phyloP scores from a whole-genome alignment of 2,329 filamentous ascomycete genomes.

The Phyllosticta ampelicida region DNA sequence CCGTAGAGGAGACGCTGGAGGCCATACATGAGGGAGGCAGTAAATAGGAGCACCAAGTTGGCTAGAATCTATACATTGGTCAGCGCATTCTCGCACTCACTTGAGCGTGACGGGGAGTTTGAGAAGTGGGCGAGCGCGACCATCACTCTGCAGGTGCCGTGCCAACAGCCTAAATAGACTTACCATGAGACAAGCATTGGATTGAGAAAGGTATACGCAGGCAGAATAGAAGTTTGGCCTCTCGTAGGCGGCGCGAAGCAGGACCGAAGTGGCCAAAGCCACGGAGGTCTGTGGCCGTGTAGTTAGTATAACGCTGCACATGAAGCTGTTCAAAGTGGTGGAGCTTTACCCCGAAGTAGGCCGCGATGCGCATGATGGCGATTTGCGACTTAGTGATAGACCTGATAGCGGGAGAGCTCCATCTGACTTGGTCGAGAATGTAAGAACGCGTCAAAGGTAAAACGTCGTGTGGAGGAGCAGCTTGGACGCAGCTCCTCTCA shows the following conservation, averaged over 20 bases:
- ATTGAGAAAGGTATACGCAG: constrained; percentile 92
- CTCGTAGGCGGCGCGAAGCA: constrained; percentile 86
- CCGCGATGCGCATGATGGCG: constrained; percentile 9
- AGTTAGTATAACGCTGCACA: neutral
- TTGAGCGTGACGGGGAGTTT: neutral
- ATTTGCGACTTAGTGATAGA: constrained; percentile 5
- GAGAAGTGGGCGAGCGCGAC: constrained; percentile 1
- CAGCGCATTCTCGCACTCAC: constrained; percentile 6
- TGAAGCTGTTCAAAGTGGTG: neutral
- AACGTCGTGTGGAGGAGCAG: neutral
- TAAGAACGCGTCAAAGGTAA: neutral
- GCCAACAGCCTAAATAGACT: constrained; percentile 20
- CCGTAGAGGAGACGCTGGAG: constrained; percentile 88
- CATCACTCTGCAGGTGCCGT: neutral
- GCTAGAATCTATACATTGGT: constrained; percentile 59
- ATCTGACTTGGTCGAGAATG: constrained; percentile 2
- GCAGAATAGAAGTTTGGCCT: constrained; percentile 97
- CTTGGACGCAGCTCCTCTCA: constrained; percentile 4
- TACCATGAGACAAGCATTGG: constrained; percentile 89
- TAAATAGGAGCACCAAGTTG: constrained; percentile 76
- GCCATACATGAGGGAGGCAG: constrained; percentile 70
- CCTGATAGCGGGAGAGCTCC: constrained; percentile 1
- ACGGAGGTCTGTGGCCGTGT: constrained; percentile 42
- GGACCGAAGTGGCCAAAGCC: constrained; percentile 70
- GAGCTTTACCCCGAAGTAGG: constrained; percentile 12